These are phyloP conservation scores for Colletotrichum viniferum DNA, from an alignment of 2,329 filamentous ascomycete species.

Conservation along the genomic window DNA sequence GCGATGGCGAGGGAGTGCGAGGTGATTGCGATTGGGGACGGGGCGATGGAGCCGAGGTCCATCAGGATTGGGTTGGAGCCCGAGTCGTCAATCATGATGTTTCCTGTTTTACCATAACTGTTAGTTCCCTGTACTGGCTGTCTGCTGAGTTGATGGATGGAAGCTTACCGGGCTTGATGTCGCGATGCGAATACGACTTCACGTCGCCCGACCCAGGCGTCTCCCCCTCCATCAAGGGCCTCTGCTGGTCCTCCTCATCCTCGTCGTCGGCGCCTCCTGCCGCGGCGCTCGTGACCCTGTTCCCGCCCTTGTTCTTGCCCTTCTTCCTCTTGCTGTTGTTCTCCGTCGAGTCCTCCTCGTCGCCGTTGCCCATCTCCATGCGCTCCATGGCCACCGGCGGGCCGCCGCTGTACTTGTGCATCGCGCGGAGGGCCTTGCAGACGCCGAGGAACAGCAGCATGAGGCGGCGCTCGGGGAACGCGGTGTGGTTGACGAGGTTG, in stretches of 20 bases:
- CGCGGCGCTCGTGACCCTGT: constrained; percentile 29
- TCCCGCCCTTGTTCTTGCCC: constrained; percentile 40
- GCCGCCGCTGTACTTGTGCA: constrained; percentile 87
- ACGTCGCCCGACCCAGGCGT: constrained; percentile 71
- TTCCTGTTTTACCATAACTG: constrained; percentile 55
- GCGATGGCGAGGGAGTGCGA: constrained; percentile 88
- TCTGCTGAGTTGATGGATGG: background rate
- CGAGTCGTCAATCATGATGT: constrained; percentile 97
- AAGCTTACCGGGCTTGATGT: constrained; percentile 88
- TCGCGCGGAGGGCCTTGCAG: constrained; percentile 82
- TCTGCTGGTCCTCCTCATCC: constrained; percentile 76
- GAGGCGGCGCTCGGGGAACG: constrained; percentile 84
- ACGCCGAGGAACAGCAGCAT: constrained; percentile 93
- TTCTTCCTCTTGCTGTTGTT: constrained; percentile 31
- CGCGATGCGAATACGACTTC: constrained; percentile 88
- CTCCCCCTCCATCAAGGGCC: constrained; percentile 83
- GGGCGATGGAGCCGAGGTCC: constrained; percentile 92
- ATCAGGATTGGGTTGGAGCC: constrained; percentile 91
- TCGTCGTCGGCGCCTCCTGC: constrained; percentile 62
- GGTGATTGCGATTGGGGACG: constrained; percentile 86
- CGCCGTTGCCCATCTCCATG: constrained; percentile 56
- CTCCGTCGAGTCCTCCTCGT: constrained; percentile 42
- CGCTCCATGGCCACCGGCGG: constrained; percentile 44
- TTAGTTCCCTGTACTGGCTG: background rate
- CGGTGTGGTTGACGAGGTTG: constrained; percentile 92